These are phyloP conservation scores for Lophiotrema nucula DNA, from an alignment of 495 filamentous ascomycete genomes.

Conservation along the genomic window DNA sequence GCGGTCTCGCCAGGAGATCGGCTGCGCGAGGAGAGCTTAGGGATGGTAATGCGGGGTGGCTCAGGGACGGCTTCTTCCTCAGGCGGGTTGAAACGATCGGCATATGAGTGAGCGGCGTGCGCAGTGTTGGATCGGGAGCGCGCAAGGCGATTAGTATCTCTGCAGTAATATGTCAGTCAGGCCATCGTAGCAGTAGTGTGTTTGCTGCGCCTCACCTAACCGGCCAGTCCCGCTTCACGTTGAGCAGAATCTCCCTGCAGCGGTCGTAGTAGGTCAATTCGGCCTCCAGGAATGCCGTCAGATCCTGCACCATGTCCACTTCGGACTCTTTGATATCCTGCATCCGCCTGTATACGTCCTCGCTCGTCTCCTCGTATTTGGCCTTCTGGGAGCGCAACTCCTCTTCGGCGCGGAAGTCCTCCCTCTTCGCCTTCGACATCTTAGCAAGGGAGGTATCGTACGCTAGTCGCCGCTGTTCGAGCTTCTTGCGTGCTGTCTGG, in stretches of 20 bases:
- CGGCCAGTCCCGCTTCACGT: constrained; percentile 68
- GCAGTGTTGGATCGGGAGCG: constrained; percentile 63
- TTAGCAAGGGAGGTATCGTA: constrained; percentile 90
- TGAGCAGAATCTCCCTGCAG: constrained; percentile 72
- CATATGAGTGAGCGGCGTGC: constrained; percentile 55
- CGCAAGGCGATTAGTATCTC: constrained; percentile 42
- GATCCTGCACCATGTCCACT: constrained; percentile 74
- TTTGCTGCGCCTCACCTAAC: constrained; percentile 48
- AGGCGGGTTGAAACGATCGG: constrained; percentile 56
- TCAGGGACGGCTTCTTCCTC: constrained; percentile 55
- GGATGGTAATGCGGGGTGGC: constrained; percentile 37
- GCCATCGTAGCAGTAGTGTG: constrained; percentile 1
- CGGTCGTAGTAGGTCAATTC: constrained; percentile 90
- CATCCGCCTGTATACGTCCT: constrained; percentile 92
- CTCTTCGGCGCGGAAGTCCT: constrained; percentile 91
- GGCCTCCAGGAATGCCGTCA: constrained; percentile 80
- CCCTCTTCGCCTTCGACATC: constrained; percentile 89
- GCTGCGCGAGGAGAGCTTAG: constrained; percentile 36
- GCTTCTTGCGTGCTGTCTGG: constrained; percentile 85
- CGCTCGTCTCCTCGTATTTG: constrained; percentile 94
- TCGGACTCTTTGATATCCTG: constrained; percentile 94
- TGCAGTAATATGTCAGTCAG: constrained; percentile 23
- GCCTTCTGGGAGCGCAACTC: constrained; percentile 87
- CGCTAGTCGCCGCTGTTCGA: constrained; percentile 83
- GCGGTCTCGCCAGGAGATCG: constrained; percentile 16